These are phyloP conservation scores for Agastache rugosa DNA, from an alignment of 257 asterid species.

Conservation along the genomic window DNA sequence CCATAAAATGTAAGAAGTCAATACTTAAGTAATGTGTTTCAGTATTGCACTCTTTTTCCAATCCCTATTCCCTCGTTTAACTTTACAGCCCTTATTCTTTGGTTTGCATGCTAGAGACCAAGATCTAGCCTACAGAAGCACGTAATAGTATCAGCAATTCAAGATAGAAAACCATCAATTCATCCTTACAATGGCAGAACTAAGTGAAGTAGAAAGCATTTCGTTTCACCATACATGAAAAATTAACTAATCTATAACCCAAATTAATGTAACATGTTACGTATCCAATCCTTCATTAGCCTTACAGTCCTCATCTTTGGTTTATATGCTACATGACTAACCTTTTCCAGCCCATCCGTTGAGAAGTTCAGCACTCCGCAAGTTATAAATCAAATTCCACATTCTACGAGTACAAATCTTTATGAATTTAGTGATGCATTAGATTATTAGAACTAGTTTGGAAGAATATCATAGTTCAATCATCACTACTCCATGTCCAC, in stretches of 20 bases:
- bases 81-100: neutral
- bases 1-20: neutral
- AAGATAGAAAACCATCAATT: slow-evolving; percentile 11
- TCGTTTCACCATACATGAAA: neutral
- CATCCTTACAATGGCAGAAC: slow-evolving; percentile 11
- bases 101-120: slow-evolving; percentile 58
- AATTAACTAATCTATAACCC: neutral
- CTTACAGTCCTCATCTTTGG: neutral
- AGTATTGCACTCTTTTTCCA: neutral
- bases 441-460: neutral
- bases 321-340: slow-evolving; percentile 8
- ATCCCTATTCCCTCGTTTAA: neutral
- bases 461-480: slow-evolving; percentile 8
- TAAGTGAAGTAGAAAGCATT: neutral
- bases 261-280: slow-evolving; percentile 6
- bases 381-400: neutral
- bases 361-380: neutral
- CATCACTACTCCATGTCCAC: slow-evolving; percentile 19
- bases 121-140: slow-evolving; percentile 70
- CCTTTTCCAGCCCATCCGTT: slow-evolving; percentile 1
- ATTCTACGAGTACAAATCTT: neutral
- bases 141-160: slow-evolving; percentile 34
- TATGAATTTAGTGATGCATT: neutral
- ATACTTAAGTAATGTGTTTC: neutral
- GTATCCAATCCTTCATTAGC: neutral